Percentiles rank a stretch among this genome's conserved stretches.
Evolutionary conservation across 2,329 filamentous ascomycete genomes (phyloP).

Genomic region (Tolypocladium guangdongense): DNA sequence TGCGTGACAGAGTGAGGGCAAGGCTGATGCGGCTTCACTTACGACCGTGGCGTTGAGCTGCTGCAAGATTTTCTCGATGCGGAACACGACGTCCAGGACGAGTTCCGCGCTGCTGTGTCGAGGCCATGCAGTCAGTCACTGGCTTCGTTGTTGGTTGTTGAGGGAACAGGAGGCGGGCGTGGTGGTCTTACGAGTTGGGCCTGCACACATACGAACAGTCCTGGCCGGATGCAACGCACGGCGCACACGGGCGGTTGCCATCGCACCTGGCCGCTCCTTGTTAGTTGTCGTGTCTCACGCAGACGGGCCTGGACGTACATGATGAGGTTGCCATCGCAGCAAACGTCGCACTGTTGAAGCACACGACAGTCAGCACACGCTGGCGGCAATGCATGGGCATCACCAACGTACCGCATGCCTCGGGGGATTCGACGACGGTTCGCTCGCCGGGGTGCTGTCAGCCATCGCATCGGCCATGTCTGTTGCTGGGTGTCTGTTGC

Average conservation of each 20-base stretch:
- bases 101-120: conserved; percentile 36
- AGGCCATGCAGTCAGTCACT: conserved; percentile 13
- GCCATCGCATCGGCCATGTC: no score
- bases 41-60: conserved; percentile 32
- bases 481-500: no score
- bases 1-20: no score
- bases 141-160: no score
- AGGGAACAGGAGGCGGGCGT: not conserved
- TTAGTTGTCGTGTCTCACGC: not conserved
- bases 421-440: no score
- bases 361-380: no score
- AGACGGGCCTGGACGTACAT: no score
- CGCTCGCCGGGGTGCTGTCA: no score
- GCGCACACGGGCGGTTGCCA: conserved; percentile 32
- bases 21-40: conserved; percentile 4
- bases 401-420: no score
- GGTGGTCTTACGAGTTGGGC: conserved; percentile 28
- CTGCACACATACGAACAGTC: conserved; percentile 31
- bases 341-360: no score
- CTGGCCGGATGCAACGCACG: conserved; percentile 23
- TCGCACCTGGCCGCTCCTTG: conserved; percentile 27
- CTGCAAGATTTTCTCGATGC: conserved; percentile 34
- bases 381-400: no score
- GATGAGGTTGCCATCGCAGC: no score
- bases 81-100: conserved; percentile 37